phyloP scores from a whole-genome alignment of 2,329 filamentous ascomycete genomes.

The Aspergillus puulaauensis region DNA sequence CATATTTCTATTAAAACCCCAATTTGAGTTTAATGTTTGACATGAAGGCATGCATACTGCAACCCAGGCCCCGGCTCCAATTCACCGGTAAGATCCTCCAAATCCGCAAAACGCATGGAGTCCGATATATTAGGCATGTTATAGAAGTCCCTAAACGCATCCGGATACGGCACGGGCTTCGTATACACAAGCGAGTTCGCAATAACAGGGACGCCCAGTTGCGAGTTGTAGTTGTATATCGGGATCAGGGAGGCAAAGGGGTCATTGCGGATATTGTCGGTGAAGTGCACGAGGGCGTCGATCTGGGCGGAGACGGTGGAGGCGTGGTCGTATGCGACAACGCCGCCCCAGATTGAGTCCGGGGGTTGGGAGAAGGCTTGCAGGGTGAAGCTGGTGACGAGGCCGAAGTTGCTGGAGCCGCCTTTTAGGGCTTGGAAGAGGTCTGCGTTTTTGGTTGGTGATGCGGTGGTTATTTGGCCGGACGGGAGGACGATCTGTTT shows the following conservation, averaged over 20 bases:
- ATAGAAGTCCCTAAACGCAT: slow-evolving; percentile 11
- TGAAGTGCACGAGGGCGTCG: slow-evolving; percentile 16
- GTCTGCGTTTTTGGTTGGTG: not conserved
- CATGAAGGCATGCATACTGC: not conserved
- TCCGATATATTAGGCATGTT: slow-evolving; percentile 10
- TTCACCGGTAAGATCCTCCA: not conserved
- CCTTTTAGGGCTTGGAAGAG: not conserved
- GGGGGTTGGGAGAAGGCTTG: not conserved
- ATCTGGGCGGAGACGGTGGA: slow-evolving; percentile 11
- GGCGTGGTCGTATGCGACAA: not conserved
- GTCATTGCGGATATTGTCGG: slow-evolving; percentile 14
- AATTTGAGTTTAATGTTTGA: too few relatives aligned
- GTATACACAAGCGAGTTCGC: slow-evolving; percentile 10
- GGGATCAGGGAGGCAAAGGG: slow-evolving; percentile 36
- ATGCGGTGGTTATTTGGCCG: not conserved
- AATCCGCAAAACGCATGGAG: not conserved
- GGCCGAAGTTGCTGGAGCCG: slow-evolving; percentile 1
- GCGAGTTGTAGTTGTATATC: slow-evolving; percentile 32
- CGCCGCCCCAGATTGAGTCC: not conserved
- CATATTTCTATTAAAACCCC: too few relatives aligned
- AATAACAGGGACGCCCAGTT: slow-evolving; percentile 14
- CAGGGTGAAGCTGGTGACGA: not conserved
- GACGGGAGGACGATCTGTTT: not conserved
- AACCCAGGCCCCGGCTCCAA: not conserved
- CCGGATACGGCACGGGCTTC: slow-evolving; percentile 7